phyloP scores from a whole-genome alignment of 2,329 filamentous ascomycete genomes.

The Arthrobotrys sinensis region DNA sequence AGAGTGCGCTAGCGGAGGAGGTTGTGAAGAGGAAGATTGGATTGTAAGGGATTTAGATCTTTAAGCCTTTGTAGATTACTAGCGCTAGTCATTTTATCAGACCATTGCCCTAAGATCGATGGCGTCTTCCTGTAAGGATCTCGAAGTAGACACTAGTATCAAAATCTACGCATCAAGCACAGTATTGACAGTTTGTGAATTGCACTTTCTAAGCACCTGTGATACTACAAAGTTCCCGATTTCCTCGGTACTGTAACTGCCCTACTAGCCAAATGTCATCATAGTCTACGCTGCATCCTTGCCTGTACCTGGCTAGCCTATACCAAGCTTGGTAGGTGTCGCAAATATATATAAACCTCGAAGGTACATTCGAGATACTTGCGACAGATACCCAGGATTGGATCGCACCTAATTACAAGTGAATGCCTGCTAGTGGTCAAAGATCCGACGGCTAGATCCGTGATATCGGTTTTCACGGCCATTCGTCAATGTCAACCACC shows the following conservation, averaged over 20 bases:
- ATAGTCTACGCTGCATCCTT: background rate
- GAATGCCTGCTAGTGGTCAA: background rate
- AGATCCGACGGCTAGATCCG: constrained; percentile 19
- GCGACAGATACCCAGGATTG: background rate
- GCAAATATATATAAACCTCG: background rate
- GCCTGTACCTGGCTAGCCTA: background rate
- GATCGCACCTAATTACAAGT: background rate
- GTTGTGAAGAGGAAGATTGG: constrained; percentile 7
- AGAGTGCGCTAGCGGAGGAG: background rate
- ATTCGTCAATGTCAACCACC: background rate
- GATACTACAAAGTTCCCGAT: too few species aligned
- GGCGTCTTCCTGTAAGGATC: too few species aligned
- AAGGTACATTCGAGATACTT: background rate
- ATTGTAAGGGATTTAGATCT: background rate
- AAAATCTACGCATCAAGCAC: too few species aligned
- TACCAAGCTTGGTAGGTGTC: constrained; percentile 4
- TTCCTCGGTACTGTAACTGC: too few species aligned
- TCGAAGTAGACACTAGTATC: too few species aligned
- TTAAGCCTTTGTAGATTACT: too few species aligned
- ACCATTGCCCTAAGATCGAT: too few species aligned
- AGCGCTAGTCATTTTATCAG: background rate
- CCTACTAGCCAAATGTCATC: too few species aligned
- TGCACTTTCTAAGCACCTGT: too few species aligned
- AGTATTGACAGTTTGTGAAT: too few species aligned
- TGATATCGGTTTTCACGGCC: background rate